A percentile compares a stretch with the other conserved stretches of the same genome.
phyloP scores from a whole-genome alignment of 108 stramenopile genomes.

The Licmophora abbreviata region DNA sequence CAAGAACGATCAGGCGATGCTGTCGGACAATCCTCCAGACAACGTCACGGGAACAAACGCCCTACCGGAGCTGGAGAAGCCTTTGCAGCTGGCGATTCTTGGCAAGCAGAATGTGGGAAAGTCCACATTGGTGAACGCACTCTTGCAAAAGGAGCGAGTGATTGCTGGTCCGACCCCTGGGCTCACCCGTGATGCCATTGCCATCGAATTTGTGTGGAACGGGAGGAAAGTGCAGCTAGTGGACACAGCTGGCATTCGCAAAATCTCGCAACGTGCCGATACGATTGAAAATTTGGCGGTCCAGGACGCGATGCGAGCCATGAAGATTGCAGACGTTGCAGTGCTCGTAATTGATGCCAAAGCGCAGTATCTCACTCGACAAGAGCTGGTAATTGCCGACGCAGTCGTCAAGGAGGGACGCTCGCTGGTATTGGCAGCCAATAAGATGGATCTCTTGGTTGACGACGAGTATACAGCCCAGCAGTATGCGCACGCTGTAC shows the following conservation, averaged over 20 bases:
- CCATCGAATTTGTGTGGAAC: slow-evolving; percentile 71
- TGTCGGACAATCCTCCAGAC: slow-evolving; percentile 10
- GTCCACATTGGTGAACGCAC: slow-evolving; percentile 73
- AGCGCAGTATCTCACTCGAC: slow-evolving; percentile 61
- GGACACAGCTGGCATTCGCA: slow-evolving; percentile 84
- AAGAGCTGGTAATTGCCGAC: slow-evolving; percentile 85
- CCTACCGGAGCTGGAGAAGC: slow-evolving; percentile 26
- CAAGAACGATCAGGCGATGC: slow-evolving; percentile 17
- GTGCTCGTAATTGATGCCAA: slow-evolving; percentile 84
- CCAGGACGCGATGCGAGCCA: slow-evolving; percentile 77
- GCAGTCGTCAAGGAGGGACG: slow-evolving; percentile 86
- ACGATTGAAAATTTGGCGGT: slow-evolving; percentile 79
- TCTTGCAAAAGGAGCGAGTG: slow-evolving; percentile 72
- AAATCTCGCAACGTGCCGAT: slow-evolving; percentile 55
- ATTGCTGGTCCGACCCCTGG: slow-evolving; percentile 75
- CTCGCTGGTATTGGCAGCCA: slow-evolving; percentile 78
- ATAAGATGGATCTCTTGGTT: slow-evolving; percentile 85
- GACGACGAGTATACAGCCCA: slow-evolving; percentile 47
- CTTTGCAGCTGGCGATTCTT: slow-evolving; percentile 79
- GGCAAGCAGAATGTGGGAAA: slow-evolving; percentile 90
- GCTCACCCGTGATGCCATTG: slow-evolving; percentile 87
- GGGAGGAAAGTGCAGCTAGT: slow-evolving; percentile 63
- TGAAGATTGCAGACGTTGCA: slow-evolving; percentile 87
- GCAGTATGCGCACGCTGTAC: slow-evolving; percentile 67
- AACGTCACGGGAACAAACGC: slow-evolving; percentile 3